Evolutionary conservation across 331 rosid genomes (phyloP).

Genomic region (Cydonia oblonga): DNA sequence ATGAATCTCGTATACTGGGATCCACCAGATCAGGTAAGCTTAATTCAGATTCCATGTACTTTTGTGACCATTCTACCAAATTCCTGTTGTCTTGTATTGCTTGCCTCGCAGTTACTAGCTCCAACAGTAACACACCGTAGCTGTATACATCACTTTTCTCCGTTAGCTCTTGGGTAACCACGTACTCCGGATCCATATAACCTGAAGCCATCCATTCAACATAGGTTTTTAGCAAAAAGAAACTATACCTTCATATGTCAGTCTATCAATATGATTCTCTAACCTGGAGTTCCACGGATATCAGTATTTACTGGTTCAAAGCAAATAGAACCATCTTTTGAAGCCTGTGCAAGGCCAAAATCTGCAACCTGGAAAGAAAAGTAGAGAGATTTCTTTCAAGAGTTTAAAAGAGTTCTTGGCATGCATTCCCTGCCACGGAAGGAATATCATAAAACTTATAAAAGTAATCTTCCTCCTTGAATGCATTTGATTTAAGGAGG

Average conservation of each 20-base stretch:
- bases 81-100: slow-evolving; percentile 71
- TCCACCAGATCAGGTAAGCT: slow-evolving; percentile 69
- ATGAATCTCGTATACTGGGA: slow-evolving; percentile 53
- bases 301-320: slow-evolving; percentile 79
- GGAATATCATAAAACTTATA: background rate
- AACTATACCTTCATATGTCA: background rate
- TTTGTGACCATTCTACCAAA: slow-evolving; percentile 87
- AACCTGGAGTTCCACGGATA: slow-evolving; percentile 93
- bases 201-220: slow-evolving; percentile 45
- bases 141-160: slow-evolving; percentile 92
- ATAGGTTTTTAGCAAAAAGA: slow-evolving; percentile 13
- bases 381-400: background rate
- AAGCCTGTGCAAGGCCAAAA: slow-evolving; percentile 97
- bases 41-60: slow-evolving; percentile 44
- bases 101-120: slow-evolving; percentile 71
- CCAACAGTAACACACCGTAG: slow-evolving; percentile 83
- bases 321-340: slow-evolving; percentile 68
- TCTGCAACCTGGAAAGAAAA: slow-evolving; percentile 66
- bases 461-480: background rate
- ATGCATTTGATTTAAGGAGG: background rate
- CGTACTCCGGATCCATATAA: slow-evolving; percentile 96
- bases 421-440: background rate
- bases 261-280: background rate
- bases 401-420: slow-evolving; percentile 2
- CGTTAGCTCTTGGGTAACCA: slow-evolving; percentile 87